A percentile compares a stretch with the other conserved stretches of the same genome.
Evolutionary conservation across 2,329 filamentous ascomycete species (phyloP).

Genomic region (Fusarium robinianum): DNA sequence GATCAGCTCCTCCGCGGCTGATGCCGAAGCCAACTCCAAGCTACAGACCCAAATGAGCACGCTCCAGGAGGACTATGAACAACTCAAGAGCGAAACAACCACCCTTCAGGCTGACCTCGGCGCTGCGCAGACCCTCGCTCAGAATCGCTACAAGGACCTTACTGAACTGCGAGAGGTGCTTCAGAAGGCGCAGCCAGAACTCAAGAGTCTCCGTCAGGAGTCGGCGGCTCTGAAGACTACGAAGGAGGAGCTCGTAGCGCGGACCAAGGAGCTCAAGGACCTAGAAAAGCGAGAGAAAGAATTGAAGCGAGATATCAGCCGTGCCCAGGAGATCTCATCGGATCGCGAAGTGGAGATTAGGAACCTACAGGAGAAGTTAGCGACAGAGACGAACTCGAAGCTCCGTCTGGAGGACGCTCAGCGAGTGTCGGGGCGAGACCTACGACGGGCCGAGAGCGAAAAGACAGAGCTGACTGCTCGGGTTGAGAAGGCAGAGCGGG

Average conservation of each 20-base stretch:
- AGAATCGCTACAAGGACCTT: constrained; percentile 85
- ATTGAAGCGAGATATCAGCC: constrained; percentile 72
- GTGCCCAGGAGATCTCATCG: constrained; percentile 68
- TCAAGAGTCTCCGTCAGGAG: constrained; percentile 78
- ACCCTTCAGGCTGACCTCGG: constrained; percentile 80
- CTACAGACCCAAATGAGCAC: constrained; percentile 64
- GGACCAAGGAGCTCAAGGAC: constrained; percentile 66
- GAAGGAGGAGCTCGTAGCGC: constrained; percentile 72
- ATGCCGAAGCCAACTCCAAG: constrained; percentile 54
- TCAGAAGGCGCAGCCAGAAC: constrained; percentile 83
- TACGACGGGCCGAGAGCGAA: constrained; percentile 76
- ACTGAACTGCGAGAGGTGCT: constrained; percentile 78
- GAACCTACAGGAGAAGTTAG: constrained; percentile 75
- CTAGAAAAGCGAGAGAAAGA: constrained; percentile 84
- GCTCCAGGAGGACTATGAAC: constrained; percentile 62
- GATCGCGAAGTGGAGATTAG: constrained; percentile 82
- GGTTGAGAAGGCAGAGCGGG: constrained; percentile 70
- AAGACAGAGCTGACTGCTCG: constrained; percentile 77
- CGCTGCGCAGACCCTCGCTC: constrained; percentile 83
- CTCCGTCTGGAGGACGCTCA: constrained; percentile 79
- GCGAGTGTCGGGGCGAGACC: constrained; percentile 72
- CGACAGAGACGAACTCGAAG: constrained; percentile 72
- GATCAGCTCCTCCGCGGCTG: constrained; percentile 50
- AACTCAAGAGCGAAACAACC: constrained; percentile 70
- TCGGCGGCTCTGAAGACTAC: constrained; percentile 72